Evolutionary conservation across 1,139 yeast species (phyloP).

Genomic region (Yamadazyma sp.): DNA sequence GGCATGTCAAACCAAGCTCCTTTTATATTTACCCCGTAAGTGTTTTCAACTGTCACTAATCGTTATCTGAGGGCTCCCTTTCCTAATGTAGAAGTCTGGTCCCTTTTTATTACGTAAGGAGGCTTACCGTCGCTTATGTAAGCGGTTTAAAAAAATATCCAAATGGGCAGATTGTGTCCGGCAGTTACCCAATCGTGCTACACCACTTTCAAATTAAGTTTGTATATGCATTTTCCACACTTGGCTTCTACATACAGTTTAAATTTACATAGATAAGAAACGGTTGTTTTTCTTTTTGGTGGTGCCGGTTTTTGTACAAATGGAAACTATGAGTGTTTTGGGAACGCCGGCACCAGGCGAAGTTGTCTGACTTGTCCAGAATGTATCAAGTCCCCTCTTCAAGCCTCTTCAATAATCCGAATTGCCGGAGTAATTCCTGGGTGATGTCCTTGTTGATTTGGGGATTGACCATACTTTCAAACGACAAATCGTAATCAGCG

Average conservation of each 20-base stretch:
- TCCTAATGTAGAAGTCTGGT: conserved; percentile 8
- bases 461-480: conserved; percentile 40
- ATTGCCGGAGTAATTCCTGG: conserved; percentile 39
- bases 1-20: no score
- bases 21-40: not conserved
- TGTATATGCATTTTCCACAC: not conserved
- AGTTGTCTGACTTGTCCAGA: not conserved
- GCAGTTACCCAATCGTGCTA: not conserved
- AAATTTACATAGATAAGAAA: conserved; percentile 5
- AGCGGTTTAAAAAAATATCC: not conserved
- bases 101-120: conserved; percentile 3
- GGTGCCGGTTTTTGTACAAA: not conserved
- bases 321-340: not conserved
- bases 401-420: conserved; percentile 24
- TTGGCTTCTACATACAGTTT: conserved; percentile 3
- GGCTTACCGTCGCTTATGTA: no score
- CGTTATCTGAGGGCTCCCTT: conserved; percentile 14
- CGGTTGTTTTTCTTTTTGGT: not conserved
- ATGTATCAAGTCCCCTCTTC: conserved; percentile 15
- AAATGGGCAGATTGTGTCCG: not conserved
- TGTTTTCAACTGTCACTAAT: no score
- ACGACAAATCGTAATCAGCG: conserved; percentile 37
- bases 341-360: not conserved
- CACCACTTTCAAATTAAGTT: not conserved
- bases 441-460: conserved; percentile 37